These are phyloP conservation scores for Coriolopsis trogii DNA, from an alignment of 1,284 basidiomycete genomes.

Conservation along the genomic window DNA sequence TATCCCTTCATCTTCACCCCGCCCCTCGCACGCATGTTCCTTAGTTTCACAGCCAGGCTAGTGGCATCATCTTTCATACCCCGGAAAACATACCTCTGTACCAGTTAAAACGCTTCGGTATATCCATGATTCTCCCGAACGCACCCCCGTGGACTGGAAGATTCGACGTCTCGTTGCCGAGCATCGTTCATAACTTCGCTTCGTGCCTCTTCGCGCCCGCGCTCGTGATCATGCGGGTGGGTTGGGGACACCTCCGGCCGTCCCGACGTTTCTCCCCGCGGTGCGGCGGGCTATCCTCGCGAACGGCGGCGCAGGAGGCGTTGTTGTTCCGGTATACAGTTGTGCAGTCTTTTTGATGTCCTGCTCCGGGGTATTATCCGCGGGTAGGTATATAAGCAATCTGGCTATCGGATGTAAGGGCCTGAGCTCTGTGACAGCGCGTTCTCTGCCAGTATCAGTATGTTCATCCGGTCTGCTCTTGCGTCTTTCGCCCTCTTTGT, in stretches of 20 bases:
- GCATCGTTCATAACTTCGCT: background rate
- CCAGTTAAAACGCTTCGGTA: conserved; percentile 25
- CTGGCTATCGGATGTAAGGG: background rate
- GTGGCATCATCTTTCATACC: conserved; percentile 22
- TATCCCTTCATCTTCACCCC: conserved; percentile 17
- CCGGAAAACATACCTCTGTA: conserved; percentile 22
- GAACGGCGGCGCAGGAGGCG: background rate
- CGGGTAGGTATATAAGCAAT: conserved; percentile 12
- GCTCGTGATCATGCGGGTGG: conserved; percentile 27
- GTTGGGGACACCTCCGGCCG: background rate
- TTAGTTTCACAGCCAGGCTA: background rate
- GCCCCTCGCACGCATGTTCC: conserved; percentile 2
- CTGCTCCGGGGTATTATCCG: conserved; percentile 1
- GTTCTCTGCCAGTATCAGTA: conserved; percentile 5
- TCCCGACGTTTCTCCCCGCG: conserved; percentile 31
- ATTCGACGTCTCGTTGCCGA: conserved; percentile 1
- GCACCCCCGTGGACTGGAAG: conserved; percentile 15
- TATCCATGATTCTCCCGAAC: conserved; percentile 32
- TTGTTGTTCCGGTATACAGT: conserved; percentile 8
- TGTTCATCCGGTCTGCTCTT: conserved; percentile 27
- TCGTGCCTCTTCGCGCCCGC: background rate
- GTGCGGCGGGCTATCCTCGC: conserved; percentile 28
- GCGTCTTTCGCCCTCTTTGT: conserved; percentile 27
- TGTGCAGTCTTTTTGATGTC: conserved; percentile 7
- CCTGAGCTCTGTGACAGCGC: background rate